These are phyloP conservation scores for Paraglomus brasilianum DNA, from an alignment of 192 early-diverging fungal species.

Conservation along the genomic window DNA sequence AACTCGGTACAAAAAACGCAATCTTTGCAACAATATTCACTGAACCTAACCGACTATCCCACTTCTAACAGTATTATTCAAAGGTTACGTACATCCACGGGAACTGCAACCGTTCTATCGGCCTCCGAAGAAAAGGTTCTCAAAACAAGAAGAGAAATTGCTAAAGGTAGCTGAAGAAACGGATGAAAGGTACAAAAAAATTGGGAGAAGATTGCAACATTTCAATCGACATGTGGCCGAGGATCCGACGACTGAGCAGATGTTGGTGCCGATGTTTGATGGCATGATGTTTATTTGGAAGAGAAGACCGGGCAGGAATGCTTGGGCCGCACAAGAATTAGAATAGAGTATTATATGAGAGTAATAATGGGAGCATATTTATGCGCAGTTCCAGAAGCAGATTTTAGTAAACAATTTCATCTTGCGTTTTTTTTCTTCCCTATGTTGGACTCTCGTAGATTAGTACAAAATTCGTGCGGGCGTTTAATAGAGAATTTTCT, in stretches of 20 bases:
- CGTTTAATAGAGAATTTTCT: too few relatives aligned
- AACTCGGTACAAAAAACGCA: constrained; percentile 1
- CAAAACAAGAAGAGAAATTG: neutral
- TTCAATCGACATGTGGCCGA: constrained; percentile 64
- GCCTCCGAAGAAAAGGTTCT: neutral
- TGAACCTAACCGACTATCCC: neutral
- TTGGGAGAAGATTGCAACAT: constrained; percentile 44
- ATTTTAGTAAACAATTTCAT: too few relatives aligned
- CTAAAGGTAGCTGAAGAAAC: too few relatives aligned
- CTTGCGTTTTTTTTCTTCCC: too few relatives aligned
- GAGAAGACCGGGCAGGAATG: neutral
- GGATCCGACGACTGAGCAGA: constrained; percentile 57
- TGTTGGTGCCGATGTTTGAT: constrained; percentile 66
- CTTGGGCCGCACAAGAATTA: too few relatives aligned
- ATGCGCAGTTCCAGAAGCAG: too few relatives aligned
- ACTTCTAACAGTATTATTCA: constrained; percentile 19
- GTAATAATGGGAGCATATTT: too few relatives aligned
- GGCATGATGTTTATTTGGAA: constrained; percentile 43
- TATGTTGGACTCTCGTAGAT: too few relatives aligned
- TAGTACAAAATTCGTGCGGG: too few relatives aligned
- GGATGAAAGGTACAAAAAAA: constrained; percentile 19
- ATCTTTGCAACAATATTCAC: too few relatives aligned
- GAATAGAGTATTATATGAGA: too few relatives aligned
- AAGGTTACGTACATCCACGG: constrained; percentile 32
- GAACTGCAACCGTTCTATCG: constrained; percentile 16